Conservation (phyloP, 2,329 filamentous ascomycete species). For the Aspergillus pseudoviridinutans region DNA sequence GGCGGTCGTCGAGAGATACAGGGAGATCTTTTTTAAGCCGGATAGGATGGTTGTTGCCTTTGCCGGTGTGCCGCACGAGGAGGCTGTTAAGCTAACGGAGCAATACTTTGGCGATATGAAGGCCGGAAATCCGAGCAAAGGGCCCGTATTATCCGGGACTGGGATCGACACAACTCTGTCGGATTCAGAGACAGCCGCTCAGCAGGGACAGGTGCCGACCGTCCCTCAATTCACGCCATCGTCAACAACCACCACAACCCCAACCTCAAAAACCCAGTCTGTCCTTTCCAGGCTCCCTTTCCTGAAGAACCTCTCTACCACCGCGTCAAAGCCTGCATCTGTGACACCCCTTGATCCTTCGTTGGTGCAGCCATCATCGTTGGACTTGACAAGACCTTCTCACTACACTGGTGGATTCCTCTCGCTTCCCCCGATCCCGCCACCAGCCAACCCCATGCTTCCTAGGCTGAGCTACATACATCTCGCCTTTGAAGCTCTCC, state of each 20-base stretch:
- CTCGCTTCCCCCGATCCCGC: slow-evolving; percentile 74
- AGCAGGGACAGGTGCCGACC: slow-evolving; percentile 32
- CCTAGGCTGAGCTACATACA: slow-evolving; percentile 89
- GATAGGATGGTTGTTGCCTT: slow-evolving; percentile 94
- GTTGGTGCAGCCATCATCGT: slow-evolving; percentile 40
- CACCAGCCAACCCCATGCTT: slow-evolving; percentile 70
- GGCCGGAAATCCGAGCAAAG: slow-evolving; percentile 47
- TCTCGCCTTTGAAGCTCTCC: slow-evolving; percentile 90
- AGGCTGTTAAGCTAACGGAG: slow-evolving; percentile 75
- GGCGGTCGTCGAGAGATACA: slow-evolving; percentile 70
- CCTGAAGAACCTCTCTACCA: slow-evolving; percentile 81
- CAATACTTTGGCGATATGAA: slow-evolving; percentile 92
- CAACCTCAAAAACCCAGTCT: slow-evolving; percentile 49
- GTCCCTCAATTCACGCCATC: slow-evolving; percentile 40
- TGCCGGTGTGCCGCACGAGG: slow-evolving; percentile 78
- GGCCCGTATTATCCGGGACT: slow-evolving; percentile 50
- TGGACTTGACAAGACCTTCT: slow-evolving; percentile 62
- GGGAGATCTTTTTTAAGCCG: slow-evolving; percentile 78
- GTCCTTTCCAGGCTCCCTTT: slow-evolving; percentile 84
- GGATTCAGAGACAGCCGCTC: slow-evolving; percentile 21
- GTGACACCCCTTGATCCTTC: slow-evolving; percentile 52
- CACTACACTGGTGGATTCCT: slow-evolving; percentile 94
- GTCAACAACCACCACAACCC: slow-evolving; percentile 32
- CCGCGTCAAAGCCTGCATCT: slow-evolving; percentile 57
- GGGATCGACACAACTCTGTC: slow-evolving; percentile 54